Percentiles rank a stretch among this genome's conserved stretches.
Conservation (phyloP, 805 yeast genomes). For the Danielia reshetovae region DNA sequence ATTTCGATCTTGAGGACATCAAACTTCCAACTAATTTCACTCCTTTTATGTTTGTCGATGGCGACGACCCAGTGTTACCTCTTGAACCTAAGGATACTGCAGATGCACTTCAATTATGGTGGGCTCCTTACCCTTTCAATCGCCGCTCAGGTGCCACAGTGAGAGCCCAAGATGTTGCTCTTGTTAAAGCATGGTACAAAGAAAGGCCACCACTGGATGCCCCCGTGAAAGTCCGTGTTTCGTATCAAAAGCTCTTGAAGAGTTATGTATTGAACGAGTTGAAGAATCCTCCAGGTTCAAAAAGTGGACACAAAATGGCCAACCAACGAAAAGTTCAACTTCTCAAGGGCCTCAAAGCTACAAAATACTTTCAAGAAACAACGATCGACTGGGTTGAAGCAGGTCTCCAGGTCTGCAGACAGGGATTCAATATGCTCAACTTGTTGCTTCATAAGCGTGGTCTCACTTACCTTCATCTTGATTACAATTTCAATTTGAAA, state of each 20-base stretch:
- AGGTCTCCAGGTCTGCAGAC: conserved; percentile 87
- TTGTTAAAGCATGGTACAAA: conserved; percentile 77
- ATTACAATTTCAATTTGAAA: conserved; percentile 90
- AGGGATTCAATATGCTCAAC: conserved; percentile 92
- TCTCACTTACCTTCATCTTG: conserved; percentile 85
- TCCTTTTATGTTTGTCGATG: conserved; percentile 44
- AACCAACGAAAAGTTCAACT: conserved; percentile 53
- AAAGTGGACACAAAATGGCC: conserved; percentile 28
- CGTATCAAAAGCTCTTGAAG: conserved; percentile 87
- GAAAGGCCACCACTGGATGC: conserved; percentile 59
- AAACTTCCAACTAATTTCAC: conserved; percentile 38
- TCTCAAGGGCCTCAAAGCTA: conserved; percentile 61
- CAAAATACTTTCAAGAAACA: conserved; percentile 89
- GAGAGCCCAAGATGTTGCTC: conserved; percentile 86
- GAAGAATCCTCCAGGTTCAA: conserved; percentile 38
- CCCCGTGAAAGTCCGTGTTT: conserved; percentile 76
- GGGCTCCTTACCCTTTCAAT: conserved; percentile 86
- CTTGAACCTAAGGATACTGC: conserved; percentile 40
- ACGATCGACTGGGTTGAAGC: conserved; percentile 98
- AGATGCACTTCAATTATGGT: conserved; percentile 61
- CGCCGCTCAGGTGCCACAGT: conserved; percentile 65
- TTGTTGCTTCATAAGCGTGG: conserved; percentile 87
- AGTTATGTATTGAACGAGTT: conserved; percentile 67
- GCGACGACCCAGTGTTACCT: conserved; percentile 8
- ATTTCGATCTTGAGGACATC: conserved; percentile 9